Base-by-base conservation (phyloP, 768 basidiomycete genomes). In the Cystofilobasidium capitatum region DNA sequence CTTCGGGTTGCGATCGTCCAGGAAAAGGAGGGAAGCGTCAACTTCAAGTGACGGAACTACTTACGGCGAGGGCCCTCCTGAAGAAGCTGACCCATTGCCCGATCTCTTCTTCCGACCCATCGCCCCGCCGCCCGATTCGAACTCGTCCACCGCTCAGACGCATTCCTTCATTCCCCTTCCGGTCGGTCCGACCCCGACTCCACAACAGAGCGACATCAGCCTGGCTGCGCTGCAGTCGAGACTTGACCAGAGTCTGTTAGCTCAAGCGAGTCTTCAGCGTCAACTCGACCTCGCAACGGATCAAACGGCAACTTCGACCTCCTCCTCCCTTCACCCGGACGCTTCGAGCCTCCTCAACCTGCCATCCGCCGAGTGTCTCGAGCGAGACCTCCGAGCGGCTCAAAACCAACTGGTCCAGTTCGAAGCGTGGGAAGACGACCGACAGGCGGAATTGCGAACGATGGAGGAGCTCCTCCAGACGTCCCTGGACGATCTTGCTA, bases 161-260 rank as follows among this genome's bases (percentile, higher is more conserved):
- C n/a, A n/a, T n/a, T 42, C 51, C 29, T 55, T 55, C 51, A 55
- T 55, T 20, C 51, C 51, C 9, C 31, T 55, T 16, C 51, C 51
- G 26, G 16, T 55, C 12, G 9, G n/a, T n/a, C n/a, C n/a, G n/a
- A n/a, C 29, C 14, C 5, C 51, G 17, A 10, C 51, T 6, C 51
- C 51, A 2, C 51, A 55, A 7, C 14, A 26, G 26, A 13, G 29
- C 29, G 51, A 55, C 8, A 16, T 55, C 31, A 55, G 51, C 51
- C 6, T 31, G 16, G 51, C 51, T 16, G 51, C 29, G 13, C 51
- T 55, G 16, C 51, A 33, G 2, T 55, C 51, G 51, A 26, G 51
- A 14, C 51, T 55, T 4, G 29, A 55, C 8, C 51, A 55, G 31
- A 55, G 31, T 20, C 51, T 55, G 29, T 31, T 55, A 26, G 31